Conservation (phyloP, 1,139 yeast genomes). For the Pichia sp. region DNA sequence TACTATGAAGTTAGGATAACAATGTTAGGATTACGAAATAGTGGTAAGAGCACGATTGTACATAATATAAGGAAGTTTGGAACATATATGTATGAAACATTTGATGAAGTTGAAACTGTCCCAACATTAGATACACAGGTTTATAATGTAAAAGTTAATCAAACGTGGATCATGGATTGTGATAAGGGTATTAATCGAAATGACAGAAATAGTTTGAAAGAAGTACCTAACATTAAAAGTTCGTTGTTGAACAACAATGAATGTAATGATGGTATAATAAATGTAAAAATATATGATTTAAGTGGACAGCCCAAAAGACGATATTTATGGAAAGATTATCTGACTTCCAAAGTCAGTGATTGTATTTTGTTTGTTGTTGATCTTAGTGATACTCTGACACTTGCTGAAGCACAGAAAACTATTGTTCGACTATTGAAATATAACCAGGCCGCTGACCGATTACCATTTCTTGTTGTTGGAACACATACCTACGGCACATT, state of each 20-base stretch:
- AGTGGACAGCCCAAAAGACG: conserved; percentile 25
- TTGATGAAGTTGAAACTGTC: conserved; percentile 13
- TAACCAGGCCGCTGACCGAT: conserved; percentile 15
- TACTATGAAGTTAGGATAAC: conserved; percentile 22
- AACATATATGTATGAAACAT: not conserved
- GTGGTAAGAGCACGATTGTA: conserved; percentile 26
- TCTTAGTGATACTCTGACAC: conserved; percentile 22
- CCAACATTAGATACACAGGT: conserved; percentile 21
- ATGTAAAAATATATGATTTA: conserved; percentile 21
- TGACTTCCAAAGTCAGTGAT: conserved; percentile 7
- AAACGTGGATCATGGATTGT: not conserved
- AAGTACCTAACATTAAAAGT: not conserved
- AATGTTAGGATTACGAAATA: conserved; percentile 22
- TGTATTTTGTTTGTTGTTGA: conserved; percentile 23
- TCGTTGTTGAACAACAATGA: not conserved
- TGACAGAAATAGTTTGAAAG: not conserved
- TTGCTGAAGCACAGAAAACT: conserved; percentile 16
- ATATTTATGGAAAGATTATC: conserved; percentile 17
- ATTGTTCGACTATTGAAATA: conserved; percentile 15
- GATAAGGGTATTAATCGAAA: not conserved
- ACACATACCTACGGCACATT: conserved; percentile 11
- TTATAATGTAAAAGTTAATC: not conserved
- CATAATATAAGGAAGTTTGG: not conserved
- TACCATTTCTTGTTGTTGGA: conserved; percentile 24
- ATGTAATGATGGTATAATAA: conserved; percentile 1